Evolutionary conservation across 306 rosid species (phyloP), one percentile per base, ranked within the genome.

Genomic region (Datisca glomerata): DNA sequence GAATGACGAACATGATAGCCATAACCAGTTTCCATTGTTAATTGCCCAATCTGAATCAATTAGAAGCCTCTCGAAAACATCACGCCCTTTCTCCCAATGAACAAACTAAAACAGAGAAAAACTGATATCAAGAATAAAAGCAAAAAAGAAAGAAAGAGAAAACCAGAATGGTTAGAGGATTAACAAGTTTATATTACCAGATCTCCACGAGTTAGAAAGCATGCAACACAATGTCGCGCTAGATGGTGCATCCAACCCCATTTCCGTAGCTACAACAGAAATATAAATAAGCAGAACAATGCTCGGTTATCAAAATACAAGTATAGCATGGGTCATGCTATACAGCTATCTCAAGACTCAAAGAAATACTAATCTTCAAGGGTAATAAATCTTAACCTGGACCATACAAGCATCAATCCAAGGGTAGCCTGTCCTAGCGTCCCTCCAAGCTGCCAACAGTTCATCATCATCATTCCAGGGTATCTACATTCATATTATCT

Each of bases 181-280:
- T 40, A 34, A 37, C 24, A 23, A 23, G 29, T 31, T 47, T 34
- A 35, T 24, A 41, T n/a, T 76, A 87, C 97, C 89, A 87, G 78
- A 72, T 83, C 97, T 18, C 97, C 97, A 7, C 94, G 93, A 35
- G 97, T 83, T 24, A 83, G 71, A 54, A 79, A 87, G 58, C 97
- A 87, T 2, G 93, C 97, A 51, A 87, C 97, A 44, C 67, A 66
- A 57, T 87, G 97, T 4, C 97, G 80, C 41, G 97, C 97, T 62
- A 87, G 59, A 72, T 87, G 97, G 61, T 87, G 97, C 85, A 83
- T 83, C 97, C 97, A 82, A 46, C 97, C 94, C 93, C 97, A 87
- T 64, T 63, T 71, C 41, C 39, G 76, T 56, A 87, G 85, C 97
- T 87, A 71, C 73, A 76, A 64, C 31, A 71, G 24, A 1, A 53